Evolutionary conservation across 192 early-diverging fungal species (phyloP), one percentile per base, ranked within the genome.

Genomic region (Rhizoclosmatium sp.): DNA sequence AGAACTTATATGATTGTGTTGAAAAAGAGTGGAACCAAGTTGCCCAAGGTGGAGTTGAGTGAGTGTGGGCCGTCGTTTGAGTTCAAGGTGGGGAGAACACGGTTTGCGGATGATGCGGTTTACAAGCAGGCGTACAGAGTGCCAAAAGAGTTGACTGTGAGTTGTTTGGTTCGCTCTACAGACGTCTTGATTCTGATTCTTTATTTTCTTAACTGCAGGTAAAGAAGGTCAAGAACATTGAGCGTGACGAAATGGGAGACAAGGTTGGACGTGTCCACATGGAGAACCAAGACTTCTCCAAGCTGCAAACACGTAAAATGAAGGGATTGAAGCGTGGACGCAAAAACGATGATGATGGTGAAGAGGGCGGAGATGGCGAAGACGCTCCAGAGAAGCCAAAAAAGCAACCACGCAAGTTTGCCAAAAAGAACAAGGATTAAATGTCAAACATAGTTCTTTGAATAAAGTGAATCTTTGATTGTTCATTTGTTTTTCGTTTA

Each of bases 221-320:
- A 58, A 93, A 91, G 83, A 97, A 97, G 87, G 90, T 89, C 78
- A 99, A 99, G 93, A 99, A 99, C 80, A 87, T 99, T 66, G 88
- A 89, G 65, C 86, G 88, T 48, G 93, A 97, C 80, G 94, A 90
- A n/a, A 89, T 98, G 82, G 96, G 95, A 59, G 95, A 99, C 80
- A 93, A 93, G 85, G 87, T 93, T 49, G 98, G 96, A 7, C 90
- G 95, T 69, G 89, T 99, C 62, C 96, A 98, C 85, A 84, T 98
- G 90, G 91, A 94, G 73, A 91, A 91, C 80, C 98, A 99, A 83
- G 92, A 98, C 61, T 89, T 99, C 60, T 79, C 87, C 69, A 94
- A 95, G 89, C 87, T 99, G 85, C 97, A 99, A 84, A 98, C 97
- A 1, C 89, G 98, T 80, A 99, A 99, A 89, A 95, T 99, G 93